Conservation (phyloP, 2,329 filamentous ascomycete genomes). For the Parastagonospora avenae region DNA sequence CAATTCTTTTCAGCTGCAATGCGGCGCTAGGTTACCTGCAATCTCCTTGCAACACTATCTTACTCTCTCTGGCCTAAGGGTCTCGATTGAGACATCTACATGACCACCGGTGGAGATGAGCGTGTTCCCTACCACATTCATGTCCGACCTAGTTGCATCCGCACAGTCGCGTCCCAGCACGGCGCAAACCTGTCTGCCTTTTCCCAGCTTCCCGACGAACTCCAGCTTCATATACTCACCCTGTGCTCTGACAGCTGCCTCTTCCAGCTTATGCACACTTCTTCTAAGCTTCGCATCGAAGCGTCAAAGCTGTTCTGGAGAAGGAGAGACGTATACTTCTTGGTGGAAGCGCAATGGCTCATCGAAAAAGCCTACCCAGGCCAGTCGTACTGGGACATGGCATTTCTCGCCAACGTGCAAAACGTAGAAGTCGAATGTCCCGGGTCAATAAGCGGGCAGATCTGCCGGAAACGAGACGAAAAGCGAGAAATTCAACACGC, state of each 20-base stretch:
- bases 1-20: too few relatives aligned
- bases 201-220: conserved; percentile 13
- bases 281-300: conserved; percentile 17
- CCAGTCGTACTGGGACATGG: conserved; percentile 9
- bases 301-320: conserved; percentile 24
- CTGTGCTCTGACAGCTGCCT: conserved; percentile 17
- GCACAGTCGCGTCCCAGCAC: neutral
- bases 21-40: too few relatives aligned
- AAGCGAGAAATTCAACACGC: conserved; percentile 2
- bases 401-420: conserved; percentile 15
- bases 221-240: conserved; percentile 16
- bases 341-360: conserved; percentile 13
- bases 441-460: neutral
- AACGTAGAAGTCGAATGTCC: conserved; percentile 18
- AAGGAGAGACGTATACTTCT: conserved; percentile 9
- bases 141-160: neutral
- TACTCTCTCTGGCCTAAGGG: conserved; percentile 9
- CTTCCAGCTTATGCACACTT: conserved; percentile 20
- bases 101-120: conserved; percentile 8
- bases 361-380: conserved; percentile 13
- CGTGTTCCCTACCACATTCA: conserved; percentile 11
- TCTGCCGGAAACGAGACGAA: neutral
- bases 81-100: conserved; percentile 9
- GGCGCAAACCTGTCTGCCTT: conserved; percentile 3
- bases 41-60: conserved; percentile 10